Evolutionary conservation across 805 yeast species (phyloP), one percentile per base, ranked within the genome.

Genomic region (Pichia scutulata): DNA sequence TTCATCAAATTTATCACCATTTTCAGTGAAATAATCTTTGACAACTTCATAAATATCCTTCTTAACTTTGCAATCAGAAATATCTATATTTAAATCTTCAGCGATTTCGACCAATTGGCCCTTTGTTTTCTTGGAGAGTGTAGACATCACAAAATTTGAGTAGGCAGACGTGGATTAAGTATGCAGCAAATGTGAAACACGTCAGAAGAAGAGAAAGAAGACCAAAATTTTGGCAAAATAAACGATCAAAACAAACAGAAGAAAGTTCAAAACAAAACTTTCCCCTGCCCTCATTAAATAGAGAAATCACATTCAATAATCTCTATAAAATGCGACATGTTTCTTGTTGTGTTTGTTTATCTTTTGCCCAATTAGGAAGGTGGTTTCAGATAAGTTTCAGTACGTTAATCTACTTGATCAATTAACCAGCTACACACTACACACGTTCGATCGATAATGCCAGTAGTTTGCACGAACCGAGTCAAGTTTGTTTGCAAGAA

Each of bases 401-500:
- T 46, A 8, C 9, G 3, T 28, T 28, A 13, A 13, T 13, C n/a
- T 28, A 13, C 12, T 13, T 28, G n/a, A 28, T 28, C 12, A 28
- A 13, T 10, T 8, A 10, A 26, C 13, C 10, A 24, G 26, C 19
- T 33, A 33, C 10, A 33, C 10, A 33, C n/a, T 10, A 33, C 37
- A 33, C 10, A 16, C 7, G 10, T 7, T 24, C 7, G 21, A 7
- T 24, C 26, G 37, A 22, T 57, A 61, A 9, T 43, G 44, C 71
- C 71, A 69, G 46, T 67, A 69, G 43, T 63, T 64, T 10, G 22
- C 47, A 33, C 71, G 51, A 4, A 68, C 59, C 1, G 62, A 56
- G 45, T 69, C 72, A 12, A 60, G 44, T 19, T 56, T 73, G 1
- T 61, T 57, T 0, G 74, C 76, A 30, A 90, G 70, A n/a, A 75